A percentile compares a stretch with the other conserved stretches of the same genome.
Evolutionary conservation across 768 basidiomycete species (phyloP).

Genomic region (Naganishia antarctica): DNA sequence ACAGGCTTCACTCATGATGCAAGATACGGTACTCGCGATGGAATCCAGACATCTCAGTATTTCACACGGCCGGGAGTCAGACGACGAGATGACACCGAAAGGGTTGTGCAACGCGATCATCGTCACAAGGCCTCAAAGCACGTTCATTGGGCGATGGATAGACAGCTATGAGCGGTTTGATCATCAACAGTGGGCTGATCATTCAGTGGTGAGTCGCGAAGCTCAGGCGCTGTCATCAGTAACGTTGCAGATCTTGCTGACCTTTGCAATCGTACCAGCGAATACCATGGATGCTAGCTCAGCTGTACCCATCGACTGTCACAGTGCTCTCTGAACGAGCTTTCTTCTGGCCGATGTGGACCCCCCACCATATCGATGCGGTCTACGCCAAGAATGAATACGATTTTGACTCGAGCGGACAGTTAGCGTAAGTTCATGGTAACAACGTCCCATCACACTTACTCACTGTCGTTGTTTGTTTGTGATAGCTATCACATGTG

Average conservation of each 20-base stretch:
- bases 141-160: constrained; percentile 40
- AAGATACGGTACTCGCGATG: constrained; percentile 43
- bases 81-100: constrained; percentile 42
- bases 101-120: constrained; percentile 46
- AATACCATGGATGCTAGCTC: constrained; percentile 46
- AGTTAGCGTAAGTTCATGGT: constrained; percentile 34
- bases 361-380: constrained; percentile 37
- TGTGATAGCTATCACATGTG: constrained; percentile 29
- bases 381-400: constrained; percentile 40
- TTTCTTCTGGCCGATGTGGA: constrained; percentile 51
- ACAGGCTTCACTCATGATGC: constrained; percentile 30
- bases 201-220: constrained; percentile 37
- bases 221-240: too few species aligned
- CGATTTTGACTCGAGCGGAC: constrained; percentile 39
- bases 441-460: constrained; percentile 14
- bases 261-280: constrained; percentile 26
- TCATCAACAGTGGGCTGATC: constrained; percentile 41
- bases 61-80: constrained; percentile 24
- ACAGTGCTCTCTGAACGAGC: constrained; percentile 49
- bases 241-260: too few species aligned
- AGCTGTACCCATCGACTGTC: constrained; percentile 45
- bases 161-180: constrained; percentile 40
- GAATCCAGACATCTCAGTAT: constrained; percentile 35
- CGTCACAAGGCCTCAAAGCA: constrained; percentile 32
- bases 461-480: neutral